phyloP scores from a whole-genome alignment of 495 filamentous ascomycete genomes.

The Monascus purpureus region DNA sequence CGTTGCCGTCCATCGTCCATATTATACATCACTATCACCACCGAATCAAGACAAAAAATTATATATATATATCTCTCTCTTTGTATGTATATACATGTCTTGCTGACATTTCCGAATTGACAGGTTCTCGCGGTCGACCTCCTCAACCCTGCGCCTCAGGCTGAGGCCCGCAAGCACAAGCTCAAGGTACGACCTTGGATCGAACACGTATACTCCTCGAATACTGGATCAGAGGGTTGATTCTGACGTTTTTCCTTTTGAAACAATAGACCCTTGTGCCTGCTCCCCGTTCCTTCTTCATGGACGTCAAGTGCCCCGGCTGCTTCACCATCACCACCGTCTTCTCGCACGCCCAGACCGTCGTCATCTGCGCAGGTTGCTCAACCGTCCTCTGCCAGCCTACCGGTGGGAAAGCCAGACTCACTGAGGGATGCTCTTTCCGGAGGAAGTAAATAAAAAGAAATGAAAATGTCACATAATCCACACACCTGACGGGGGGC shows the following conservation, averaged over 20 bases:
- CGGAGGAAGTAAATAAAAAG: slow-evolving; percentile 76
- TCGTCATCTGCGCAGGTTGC: slow-evolving; percentile 98
- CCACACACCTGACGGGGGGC: too few relatives aligned
- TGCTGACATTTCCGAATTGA: slow-evolving; percentile 3
- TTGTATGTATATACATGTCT: too few relatives aligned
- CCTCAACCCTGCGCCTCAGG: slow-evolving; percentile 88
- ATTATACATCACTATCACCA: too few relatives aligned
- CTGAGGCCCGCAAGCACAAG: slow-evolving; percentile 98
- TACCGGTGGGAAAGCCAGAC: slow-evolving; percentile 90
- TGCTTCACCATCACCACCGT: slow-evolving; percentile 99
- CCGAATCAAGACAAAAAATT: too few relatives aligned
- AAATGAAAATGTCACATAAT: slow-evolving; percentile 9
- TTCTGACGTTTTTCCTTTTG: too few relatives aligned
- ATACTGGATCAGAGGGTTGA: too few relatives aligned
- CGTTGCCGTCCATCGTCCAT: too few relatives aligned
- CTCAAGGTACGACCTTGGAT: slow-evolving; percentile 64
- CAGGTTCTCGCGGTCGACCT: slow-evolving; percentile 99
- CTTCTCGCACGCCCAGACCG: slow-evolving; percentile 99
- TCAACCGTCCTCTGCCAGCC: slow-evolving; percentile 96
- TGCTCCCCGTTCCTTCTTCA: slow-evolving; percentile 96
- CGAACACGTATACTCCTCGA: slow-evolving; percentile 5
- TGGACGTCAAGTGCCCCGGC: slow-evolving; percentile 99
- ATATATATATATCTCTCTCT: too few relatives aligned
- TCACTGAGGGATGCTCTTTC: slow-evolving; percentile 99
- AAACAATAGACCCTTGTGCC: slow-evolving; percentile 77